Conservation (phyloP, 257 asterid genomes). For the Voacanga thouarsii region DNA sequence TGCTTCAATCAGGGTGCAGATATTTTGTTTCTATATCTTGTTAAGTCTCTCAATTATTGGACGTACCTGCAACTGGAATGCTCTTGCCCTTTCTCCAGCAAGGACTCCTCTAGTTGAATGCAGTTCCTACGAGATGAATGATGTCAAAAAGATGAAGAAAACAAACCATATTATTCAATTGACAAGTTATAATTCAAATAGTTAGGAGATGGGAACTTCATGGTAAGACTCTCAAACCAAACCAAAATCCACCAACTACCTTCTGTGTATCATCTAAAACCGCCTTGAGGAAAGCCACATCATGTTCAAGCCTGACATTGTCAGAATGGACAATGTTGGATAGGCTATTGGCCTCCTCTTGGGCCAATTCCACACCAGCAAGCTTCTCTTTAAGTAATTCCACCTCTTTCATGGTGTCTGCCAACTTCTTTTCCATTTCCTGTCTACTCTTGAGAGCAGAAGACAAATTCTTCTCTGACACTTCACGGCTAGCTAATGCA, state of each 20-base stretch:
- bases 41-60: not conserved
- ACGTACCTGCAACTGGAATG: conserved; percentile 95
- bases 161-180: not conserved
- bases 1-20: not conserved
- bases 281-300: conserved; percentile 93
- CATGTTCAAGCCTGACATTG: conserved; percentile 94
- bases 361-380: conserved; percentile 69
- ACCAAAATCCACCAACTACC: conserved; percentile 31
- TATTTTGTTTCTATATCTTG: not conserved
- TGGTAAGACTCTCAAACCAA: not conserved
- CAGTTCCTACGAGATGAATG: conserved; percentile 57
- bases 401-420: conserved; percentile 67
- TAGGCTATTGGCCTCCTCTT: conserved; percentile 82
- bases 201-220: not conserved
- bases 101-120: conserved; percentile 94
- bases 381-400: conserved; percentile 87
- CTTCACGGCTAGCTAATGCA: conserved; percentile 64
- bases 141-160: conserved; percentile 12
- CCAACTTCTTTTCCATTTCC: conserved; percentile 66
- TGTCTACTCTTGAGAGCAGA: conserved; percentile 61
- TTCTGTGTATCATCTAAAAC: conserved; percentile 93
- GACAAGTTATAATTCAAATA: not conserved
- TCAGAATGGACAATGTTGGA: conserved; percentile 95
- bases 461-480: conserved; percentile 63
- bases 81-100: conserved; percentile 89